Evolutionary conservation across 2,329 filamentous ascomycete species (phyloP).

Genomic region (Colletotrichum sp.): DNA sequence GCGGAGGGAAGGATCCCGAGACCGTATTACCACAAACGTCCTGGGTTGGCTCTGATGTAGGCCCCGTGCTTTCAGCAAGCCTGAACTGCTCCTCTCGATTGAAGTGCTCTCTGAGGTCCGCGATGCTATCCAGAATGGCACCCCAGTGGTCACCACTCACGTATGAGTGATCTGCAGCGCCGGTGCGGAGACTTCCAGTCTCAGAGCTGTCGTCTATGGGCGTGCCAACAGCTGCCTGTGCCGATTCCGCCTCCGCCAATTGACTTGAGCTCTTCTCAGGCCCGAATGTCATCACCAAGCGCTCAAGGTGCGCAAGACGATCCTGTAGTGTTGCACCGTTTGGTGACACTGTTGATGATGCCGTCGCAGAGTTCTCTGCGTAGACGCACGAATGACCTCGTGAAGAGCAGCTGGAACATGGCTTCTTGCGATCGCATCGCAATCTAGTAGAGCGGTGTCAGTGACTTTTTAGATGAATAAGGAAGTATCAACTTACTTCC

Average conservation of each 20-base stretch:
- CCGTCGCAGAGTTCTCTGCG: slow-evolving; percentile 23
- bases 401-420: slow-evolving; percentile 26
- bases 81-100: slow-evolving; percentile 25
- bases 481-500: slow-evolving; percentile 32
- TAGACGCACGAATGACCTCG: slow-evolving; percentile 16
- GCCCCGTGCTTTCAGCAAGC: not conserved
- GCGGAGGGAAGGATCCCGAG: too few species aligned
- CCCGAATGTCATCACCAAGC: slow-evolving; percentile 29
- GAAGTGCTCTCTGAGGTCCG: slow-evolving; percentile 41
- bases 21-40: not conserved
- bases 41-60: fast-evolving
- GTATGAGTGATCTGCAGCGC: slow-evolving; percentile 31
- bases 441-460: slow-evolving; percentile 1
- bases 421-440: slow-evolving; percentile 28
- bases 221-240: not conserved
- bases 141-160: slow-evolving; percentile 43
- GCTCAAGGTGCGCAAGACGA: slow-evolving; percentile 34
- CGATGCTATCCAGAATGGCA: slow-evolving; percentile 43
- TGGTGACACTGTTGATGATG: fast-evolving
- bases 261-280: fast-evolving
- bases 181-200: slow-evolving; percentile 33
- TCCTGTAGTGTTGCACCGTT: not conserved
- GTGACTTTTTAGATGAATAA: too few species aligned
- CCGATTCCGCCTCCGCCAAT: not conserved
- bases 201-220: slow-evolving; percentile 26